Base-by-base conservation (phyloP, 805 yeast species). In the Groenewaldozyma tartarivorans region DNA sequence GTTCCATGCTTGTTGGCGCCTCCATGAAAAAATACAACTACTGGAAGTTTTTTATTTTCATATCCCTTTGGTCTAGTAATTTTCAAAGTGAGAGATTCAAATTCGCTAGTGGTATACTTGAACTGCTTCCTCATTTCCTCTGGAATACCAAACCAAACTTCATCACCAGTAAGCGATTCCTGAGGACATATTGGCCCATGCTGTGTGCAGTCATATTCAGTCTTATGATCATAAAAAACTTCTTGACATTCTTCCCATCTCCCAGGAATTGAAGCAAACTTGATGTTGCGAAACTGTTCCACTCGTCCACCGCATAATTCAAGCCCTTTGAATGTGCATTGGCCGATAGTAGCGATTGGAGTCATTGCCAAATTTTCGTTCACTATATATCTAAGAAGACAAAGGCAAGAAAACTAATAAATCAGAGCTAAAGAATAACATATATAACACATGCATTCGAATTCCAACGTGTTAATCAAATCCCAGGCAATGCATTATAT, bases 211-310 rank as follows among this genome's bases (percentile, higher is more conserved):
- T 34, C 36, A 20, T 20, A 11, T 7, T 3, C 9, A 20, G 26
- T 34, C 6, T 15, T 9, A 3, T 34, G 27, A 4, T 11, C 22
- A 17, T 34, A 34, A 15, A n/a, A 24, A 4, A 34, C 21, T 4
- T 24, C 27, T 18, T 34, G 11, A 7, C 27, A 13, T 13, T 24
- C 17, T 24, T 36, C 20, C 36, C 41, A 41, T 13, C 41, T 5
- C 7, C 37, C 39, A 4, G 41, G 39, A 20, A 38, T 20, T 15
- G 2, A 18, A 7, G 37, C 41, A 33, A 33, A 38, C 9, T 11
- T 33, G 13, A 38, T 27, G 19, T 38, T 38, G 9, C 16, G 36
- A 20, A 38, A 38, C 20, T 32, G 37, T 20, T 38, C 37, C 11
- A 38, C 38, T 15, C 16, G 7, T 4, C 41, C 41, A 5, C 20